Conservation (phyloP, 352 stramenopile species). For the Phytopythium boreale region DNA sequence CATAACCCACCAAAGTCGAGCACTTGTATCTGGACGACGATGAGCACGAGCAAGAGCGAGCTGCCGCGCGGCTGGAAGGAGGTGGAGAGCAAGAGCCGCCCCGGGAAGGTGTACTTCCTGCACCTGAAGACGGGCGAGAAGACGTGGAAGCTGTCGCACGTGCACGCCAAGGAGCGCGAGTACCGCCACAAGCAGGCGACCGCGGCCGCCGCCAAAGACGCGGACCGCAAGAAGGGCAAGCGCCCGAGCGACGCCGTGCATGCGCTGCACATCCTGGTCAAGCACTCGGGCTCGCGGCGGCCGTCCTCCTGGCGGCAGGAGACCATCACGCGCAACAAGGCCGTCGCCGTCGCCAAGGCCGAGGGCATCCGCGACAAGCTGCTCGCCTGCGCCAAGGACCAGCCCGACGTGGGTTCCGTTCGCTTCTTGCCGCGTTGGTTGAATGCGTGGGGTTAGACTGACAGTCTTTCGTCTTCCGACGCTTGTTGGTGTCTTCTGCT, state of each 20-base stretch:
- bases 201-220: constrained; percentile 24
- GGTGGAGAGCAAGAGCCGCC: constrained; percentile 86
- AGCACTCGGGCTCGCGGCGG: constrained; percentile 77
- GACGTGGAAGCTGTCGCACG: constrained; percentile 84
- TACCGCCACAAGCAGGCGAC: constrained; percentile 46
- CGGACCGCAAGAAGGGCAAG: constrained; percentile 24
- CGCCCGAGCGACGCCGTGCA: constrained; percentile 46
- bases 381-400: constrained; percentile 57
- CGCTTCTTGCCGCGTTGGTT: neutral
- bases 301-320: constrained; percentile 88
- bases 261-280: constrained; percentile 87
- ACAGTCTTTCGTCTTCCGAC: neutral
- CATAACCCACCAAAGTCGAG: too few species aligned
- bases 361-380: constrained; percentile 83
- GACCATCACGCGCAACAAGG: constrained; percentile 85
- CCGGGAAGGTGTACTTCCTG: constrained; percentile 82
- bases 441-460: neutral
- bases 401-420: constrained; percentile 37
- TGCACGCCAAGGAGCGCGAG: constrained; percentile 81
- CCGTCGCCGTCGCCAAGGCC: constrained; percentile 73
- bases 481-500: neutral
- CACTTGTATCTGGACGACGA: neutral
- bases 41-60: constrained; percentile 50
- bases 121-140: constrained; percentile 84
- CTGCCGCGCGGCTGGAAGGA: constrained; percentile 84